Conservation (phyloP, 2,329 filamentous ascomycete genomes). For the Exserohilum rostratum region DNA sequence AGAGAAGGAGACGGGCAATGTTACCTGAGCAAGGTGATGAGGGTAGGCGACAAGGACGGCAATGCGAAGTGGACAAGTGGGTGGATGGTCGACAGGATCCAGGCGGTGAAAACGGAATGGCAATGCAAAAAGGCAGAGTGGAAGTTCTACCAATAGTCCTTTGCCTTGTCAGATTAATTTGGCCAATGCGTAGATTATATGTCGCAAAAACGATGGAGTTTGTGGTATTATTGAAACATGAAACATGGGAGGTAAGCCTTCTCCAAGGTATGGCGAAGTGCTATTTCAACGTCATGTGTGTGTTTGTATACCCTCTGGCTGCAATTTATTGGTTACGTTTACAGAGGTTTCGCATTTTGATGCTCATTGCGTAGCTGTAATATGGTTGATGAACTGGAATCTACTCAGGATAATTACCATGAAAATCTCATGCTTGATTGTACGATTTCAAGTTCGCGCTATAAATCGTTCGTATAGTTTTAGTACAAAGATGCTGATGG, state of each 20-base stretch:
- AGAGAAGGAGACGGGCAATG: conserved; percentile 38
- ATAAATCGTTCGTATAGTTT: too few species aligned
- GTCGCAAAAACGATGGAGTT: neutral
- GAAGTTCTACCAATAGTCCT: conserved; percentile 33
- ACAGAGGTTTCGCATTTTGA: neutral
- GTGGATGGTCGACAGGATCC: conserved; percentile 45
- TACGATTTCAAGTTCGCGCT: too few species aligned
- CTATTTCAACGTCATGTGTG: neutral
- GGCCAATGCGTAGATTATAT: neutral
- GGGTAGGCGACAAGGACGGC: conserved; percentile 32
- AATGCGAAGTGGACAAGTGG: conserved; percentile 41
- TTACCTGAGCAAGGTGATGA: conserved; percentile 39
- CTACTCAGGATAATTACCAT: too few species aligned
- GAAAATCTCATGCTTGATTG: too few species aligned
- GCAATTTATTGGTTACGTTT: neutral
- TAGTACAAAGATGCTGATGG: too few species aligned
- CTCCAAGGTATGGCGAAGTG: neutral
- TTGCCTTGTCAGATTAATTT: neutral
- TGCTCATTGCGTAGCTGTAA: neutral
- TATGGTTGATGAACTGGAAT: neutral
- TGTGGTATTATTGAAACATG: neutral
- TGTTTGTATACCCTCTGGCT: neutral
- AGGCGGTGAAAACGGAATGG: conserved; percentile 28
- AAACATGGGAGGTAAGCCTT: neutral
- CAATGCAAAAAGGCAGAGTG: conserved; percentile 37